Evolutionary conservation across 2,329 filamentous ascomycete species (phyloP).

Genomic region (Apiospora aurea): DNA sequence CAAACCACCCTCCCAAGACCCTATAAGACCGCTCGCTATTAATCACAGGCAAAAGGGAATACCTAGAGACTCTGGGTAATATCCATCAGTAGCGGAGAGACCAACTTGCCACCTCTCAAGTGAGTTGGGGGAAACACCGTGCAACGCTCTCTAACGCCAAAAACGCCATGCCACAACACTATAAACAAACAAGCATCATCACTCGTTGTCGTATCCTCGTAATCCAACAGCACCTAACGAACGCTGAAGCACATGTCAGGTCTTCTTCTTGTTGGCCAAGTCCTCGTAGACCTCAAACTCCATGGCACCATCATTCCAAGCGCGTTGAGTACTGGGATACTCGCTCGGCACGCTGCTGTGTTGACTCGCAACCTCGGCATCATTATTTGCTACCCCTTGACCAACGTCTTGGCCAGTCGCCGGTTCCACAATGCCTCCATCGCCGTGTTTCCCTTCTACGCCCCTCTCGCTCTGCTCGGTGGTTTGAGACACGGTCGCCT

Average conservation of each 20-base stretch:
- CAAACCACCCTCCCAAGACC: neutral
- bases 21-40: neutral
- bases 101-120: neutral
- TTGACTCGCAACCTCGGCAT: slow-evolving; percentile 46
- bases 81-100: neutral
- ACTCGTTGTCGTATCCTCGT: neutral
- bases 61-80: neutral
- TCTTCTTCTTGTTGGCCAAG: slow-evolving; percentile 6
- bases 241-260: neutral
- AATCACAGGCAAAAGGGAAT: neutral
- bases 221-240: neutral
- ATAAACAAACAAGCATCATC: neutral
- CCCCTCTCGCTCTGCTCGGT: neutral
- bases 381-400: slow-evolving; percentile 30
- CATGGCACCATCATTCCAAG: slow-evolving; percentile 39
- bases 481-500: slow-evolving; percentile 23
- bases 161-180: slow-evolving; percentile 24
- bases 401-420: neutral
- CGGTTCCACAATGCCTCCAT: neutral
- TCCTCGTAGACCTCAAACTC: slow-evolving; percentile 32
- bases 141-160: slow-evolving; percentile 14
- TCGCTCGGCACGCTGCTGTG: slow-evolving; percentile 62
- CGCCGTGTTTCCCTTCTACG: slow-evolving; percentile 8
- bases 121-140: neutral
- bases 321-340: slow-evolving; percentile 59